Conservation (phyloP, 2,329 filamentous ascomycete species). For the Ceratocystis cubensis region DNA sequence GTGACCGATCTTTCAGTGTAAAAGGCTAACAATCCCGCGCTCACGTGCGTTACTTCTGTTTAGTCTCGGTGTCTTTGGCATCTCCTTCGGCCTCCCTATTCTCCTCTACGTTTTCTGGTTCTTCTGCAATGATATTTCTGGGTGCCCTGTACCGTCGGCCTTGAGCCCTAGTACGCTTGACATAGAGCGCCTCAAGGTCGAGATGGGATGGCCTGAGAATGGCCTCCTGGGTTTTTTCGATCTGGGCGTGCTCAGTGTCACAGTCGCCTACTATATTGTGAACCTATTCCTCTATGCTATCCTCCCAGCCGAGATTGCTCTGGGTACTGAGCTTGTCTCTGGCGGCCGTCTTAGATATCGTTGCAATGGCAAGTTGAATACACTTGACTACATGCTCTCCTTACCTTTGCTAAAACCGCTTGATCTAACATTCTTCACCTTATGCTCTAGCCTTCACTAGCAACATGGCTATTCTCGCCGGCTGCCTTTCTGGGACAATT, state of each 20-base stretch:
- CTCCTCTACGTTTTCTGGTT: constrained; percentile 71
- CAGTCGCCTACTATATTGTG: constrained; percentile 64
- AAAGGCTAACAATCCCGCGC: neutral
- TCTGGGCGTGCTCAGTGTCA: constrained; percentile 54
- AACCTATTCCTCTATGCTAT: constrained; percentile 62
- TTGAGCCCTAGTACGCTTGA: constrained; percentile 60
- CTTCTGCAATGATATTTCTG: constrained; percentile 81
- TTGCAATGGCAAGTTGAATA: constrained; percentile 51
- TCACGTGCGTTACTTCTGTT: neutral
- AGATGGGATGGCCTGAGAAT: constrained; percentile 67
- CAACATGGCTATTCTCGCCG: constrained; percentile 58
- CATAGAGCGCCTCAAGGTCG: constrained; percentile 58
- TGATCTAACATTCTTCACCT: neutral
- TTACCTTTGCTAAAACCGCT: neutral
- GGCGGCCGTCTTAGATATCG: constrained; percentile 72
- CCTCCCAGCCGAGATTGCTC: constrained; percentile 58
- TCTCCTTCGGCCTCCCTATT: constrained; percentile 69
- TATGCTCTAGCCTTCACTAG: constrained; percentile 53
- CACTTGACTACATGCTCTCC: neutral
- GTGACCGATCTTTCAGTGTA: neutral
- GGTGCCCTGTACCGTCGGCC: constrained; percentile 76
- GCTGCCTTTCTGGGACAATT: constrained; percentile 60
- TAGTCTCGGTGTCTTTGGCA: constrained; percentile 62
- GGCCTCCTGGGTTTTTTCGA: constrained; percentile 61
- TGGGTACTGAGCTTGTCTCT: constrained; percentile 57